Percentiles rank a stretch among this genome's conserved stretches.
These are phyloP conservation scores for Fagopyrum esculentum DNA, from an alignment of 148 eudicot species.

Conservation along the genomic window DNA sequence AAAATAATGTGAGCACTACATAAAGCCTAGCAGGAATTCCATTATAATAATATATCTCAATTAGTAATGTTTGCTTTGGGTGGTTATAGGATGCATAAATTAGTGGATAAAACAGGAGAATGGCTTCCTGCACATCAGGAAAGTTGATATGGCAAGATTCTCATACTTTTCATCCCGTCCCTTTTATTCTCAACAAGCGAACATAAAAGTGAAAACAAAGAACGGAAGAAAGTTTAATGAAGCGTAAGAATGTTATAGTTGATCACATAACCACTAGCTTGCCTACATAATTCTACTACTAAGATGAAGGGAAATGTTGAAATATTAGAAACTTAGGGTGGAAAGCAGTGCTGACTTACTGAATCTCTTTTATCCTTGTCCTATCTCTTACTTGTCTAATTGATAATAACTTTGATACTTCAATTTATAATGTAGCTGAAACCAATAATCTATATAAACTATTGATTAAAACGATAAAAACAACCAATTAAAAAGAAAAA, in stretches of 20 bases:
- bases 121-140: neutral
- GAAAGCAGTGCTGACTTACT: neutral
- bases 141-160: constrained; percentile 6
- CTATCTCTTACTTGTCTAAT: neutral
- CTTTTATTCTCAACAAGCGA: neutral
- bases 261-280: neutral
- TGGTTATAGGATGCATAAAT: neutral
- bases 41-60: neutral
- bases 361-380: neutral
- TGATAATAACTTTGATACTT: neutral
- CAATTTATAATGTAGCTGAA: neutral
- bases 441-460: neutral
- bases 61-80: neutral
- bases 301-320: neutral
- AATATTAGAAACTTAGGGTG: neutral
- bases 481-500: neutral
- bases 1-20: too few relatives aligned
- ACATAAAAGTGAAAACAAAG: neutral
- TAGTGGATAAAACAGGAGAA: neutral
- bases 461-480: neutral
- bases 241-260: neutral
- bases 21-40: too few relatives aligned
- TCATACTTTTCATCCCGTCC: neutral
- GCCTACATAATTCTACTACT: neutral
- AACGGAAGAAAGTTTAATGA: neutral